Conservation (phyloP, 78 protist species). For the Planoprotostelium fungivorum region DNA sequence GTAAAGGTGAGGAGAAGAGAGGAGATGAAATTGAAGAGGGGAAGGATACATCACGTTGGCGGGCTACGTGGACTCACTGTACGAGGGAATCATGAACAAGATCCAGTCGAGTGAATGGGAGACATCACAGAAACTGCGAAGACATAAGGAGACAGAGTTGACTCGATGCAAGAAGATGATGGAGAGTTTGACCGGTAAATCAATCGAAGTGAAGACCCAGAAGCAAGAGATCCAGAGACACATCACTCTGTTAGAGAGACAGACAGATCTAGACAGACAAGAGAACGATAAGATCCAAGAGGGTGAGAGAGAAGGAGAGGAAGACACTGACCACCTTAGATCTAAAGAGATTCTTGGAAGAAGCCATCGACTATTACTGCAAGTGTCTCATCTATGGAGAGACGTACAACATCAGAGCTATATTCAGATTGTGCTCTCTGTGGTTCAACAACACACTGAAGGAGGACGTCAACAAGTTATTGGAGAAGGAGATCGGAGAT, state of each 20-base stretch:
- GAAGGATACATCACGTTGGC: neutral
- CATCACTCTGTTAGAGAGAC: neutral
- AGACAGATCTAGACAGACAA: neutral
- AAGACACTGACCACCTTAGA: neutral
- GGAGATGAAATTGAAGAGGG: neutral
- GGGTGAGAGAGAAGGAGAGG: too few relatives aligned
- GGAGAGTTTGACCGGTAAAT: neutral
- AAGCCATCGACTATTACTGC: neutral
- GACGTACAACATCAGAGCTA: conserved; percentile 2
- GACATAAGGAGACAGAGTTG: neutral
- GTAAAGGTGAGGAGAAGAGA: neutral
- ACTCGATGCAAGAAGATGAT: neutral
- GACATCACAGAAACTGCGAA: neutral
- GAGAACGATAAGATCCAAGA: neutral
- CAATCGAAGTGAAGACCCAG: neutral
- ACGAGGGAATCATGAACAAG: neutral
- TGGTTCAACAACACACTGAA: conserved; percentile 4
- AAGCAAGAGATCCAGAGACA: conserved; percentile 1
- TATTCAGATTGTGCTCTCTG: conserved; percentile 20
- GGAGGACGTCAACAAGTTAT: neutral
- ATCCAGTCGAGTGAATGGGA: conserved; percentile 4
- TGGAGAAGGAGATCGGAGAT: neutral
- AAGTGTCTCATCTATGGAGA: conserved; percentile 8
- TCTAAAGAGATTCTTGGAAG: neutral
- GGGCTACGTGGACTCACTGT: neutral